Evolutionary conservation across 2,329 filamentous ascomycete genomes (phyloP).

Genomic region (Xylaria sp.): DNA sequence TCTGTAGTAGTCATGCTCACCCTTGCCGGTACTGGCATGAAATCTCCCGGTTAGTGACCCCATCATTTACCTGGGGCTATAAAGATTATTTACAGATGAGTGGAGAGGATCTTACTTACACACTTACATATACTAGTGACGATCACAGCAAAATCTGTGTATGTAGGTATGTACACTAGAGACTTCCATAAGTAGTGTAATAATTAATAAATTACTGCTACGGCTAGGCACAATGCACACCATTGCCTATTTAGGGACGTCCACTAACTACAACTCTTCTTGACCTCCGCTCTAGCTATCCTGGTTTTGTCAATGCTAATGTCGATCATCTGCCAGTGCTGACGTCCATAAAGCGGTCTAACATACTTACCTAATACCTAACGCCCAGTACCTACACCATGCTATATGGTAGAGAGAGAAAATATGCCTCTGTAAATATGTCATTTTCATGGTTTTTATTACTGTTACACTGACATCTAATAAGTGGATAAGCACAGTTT

Average conservation of each 20-base stretch:
- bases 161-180: no score
- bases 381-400: neutral
- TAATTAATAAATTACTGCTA: slow-evolving; percentile 21
- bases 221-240: slow-evolving; percentile 9
- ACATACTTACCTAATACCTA: neutral
- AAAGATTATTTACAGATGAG: slow-evolving; percentile 14
- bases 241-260: neutral
- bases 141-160: neutral
- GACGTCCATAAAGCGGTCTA: neutral
- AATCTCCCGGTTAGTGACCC: slow-evolving; percentile 6
- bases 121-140: neutral
- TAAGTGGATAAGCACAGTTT: slow-evolving; percentile 5
- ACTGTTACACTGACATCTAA: neutral
- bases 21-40: slow-evolving; percentile 12
- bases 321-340: slow-evolving; percentile 17
- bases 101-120: neutral
- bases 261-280: neutral
- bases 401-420: neutral
- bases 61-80: neutral
- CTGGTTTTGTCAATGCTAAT: slow-evolving; percentile 5
- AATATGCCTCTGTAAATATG: neutral
- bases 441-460: neutral
- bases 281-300: neutral
- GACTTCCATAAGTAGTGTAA: neutral
- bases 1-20: slow-evolving; percentile 25